Evolutionary conservation across 2,329 filamentous ascomycete species (phyloP).

Genomic region (Ilyonectria destructans): DNA sequence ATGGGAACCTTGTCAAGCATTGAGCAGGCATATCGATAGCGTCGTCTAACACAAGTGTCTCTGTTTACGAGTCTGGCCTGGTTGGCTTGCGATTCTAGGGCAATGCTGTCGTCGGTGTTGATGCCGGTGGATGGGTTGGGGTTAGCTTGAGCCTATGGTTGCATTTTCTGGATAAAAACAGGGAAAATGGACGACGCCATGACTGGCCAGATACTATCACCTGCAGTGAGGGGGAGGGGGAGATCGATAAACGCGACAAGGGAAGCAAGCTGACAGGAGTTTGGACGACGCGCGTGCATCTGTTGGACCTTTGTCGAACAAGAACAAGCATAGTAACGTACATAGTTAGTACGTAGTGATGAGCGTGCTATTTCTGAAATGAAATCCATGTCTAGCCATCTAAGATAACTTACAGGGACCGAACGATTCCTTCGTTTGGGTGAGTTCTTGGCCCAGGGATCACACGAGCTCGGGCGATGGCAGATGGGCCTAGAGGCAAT

Average conservation of each 20-base stretch:
- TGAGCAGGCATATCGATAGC: neutral
- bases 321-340: neutral
- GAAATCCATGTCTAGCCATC: slow-evolving; percentile 14
- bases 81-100: neutral
- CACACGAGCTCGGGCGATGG: slow-evolving; percentile 7
- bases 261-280: slow-evolving; percentile 1
- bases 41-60: neutral
- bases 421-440: slow-evolving; percentile 13
- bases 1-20: neutral
- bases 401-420: neutral
- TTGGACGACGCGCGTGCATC: slow-evolving; percentile 20
- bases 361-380: slow-evolving; percentile 7
- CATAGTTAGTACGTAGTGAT: neutral
- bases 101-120: neutral
- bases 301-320: slow-evolving; percentile 12
- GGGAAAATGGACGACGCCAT: neutral
- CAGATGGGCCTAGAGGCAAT: slow-evolving; percentile 21
- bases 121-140: neutral
- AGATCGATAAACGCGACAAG: slow-evolving; percentile 6
- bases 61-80: neutral
- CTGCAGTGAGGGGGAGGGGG: slow-evolving; percentile 13
- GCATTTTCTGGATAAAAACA: slow-evolving; percentile 1
- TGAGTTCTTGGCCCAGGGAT: neutral
- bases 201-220: neutral
- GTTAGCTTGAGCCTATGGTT: neutral